Evolutionary conservation across 805 yeast genomes (phyloP).

Genomic region (Saturnispora besseyi): DNA sequence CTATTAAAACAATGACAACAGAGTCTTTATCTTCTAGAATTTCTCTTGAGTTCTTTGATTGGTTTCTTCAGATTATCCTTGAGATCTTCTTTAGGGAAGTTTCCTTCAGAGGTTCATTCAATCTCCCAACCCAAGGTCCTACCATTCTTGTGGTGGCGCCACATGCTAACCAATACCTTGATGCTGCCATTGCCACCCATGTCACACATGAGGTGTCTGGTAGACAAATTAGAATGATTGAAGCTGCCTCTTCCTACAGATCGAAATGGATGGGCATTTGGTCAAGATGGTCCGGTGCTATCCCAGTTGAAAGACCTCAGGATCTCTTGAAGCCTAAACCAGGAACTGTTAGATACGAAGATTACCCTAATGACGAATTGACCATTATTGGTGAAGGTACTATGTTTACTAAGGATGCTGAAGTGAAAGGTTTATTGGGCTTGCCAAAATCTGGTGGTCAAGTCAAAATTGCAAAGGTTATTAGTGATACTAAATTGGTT

Average conservation of each 20-base stretch:
- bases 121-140: conserved; percentile 62
- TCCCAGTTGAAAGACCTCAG: conserved; percentile 90
- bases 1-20: background rate
- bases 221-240: conserved; percentile 68
- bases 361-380: conserved; percentile 39
- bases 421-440: conserved; percentile 61
- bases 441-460: conserved; percentile 73
- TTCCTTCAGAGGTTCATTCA: conserved; percentile 77
- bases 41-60: conserved; percentile 22
- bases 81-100: conserved; percentile 80
- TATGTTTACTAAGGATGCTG: conserved; percentile 52
- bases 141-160: conserved; percentile 94
- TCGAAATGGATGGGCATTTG: conserved; percentile 64
- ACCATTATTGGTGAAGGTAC: conserved; percentile 63
- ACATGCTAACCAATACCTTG: conserved; percentile 86
- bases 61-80: conserved; percentile 23
- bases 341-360: conserved; percentile 41
- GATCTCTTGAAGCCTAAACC: conserved; percentile 66
- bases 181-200: conserved; percentile 58
- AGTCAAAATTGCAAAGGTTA: conserved; percentile 57
- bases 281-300: conserved; percentile 67
- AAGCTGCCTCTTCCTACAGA: conserved; percentile 73
- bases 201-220: conserved; percentile 58
- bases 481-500: conserved; percentile 59
- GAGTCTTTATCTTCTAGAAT: conserved; percentile 4